Evolutionary conservation across 257 asterid species (phyloP), one percentile per base, ranked within the genome.

Genomic region (Solanum chaucha): DNA sequence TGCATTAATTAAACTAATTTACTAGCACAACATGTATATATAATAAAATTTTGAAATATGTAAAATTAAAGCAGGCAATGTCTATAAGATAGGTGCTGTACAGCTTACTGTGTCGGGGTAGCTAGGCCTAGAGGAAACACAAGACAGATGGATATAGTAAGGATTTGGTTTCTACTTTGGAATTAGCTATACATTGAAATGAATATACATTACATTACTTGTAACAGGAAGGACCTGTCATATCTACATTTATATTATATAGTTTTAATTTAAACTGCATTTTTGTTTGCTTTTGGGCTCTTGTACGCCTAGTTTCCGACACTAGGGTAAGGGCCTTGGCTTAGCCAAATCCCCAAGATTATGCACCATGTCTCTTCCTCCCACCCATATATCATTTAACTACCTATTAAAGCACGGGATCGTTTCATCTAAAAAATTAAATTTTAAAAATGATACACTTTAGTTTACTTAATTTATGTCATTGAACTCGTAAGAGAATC

Each of bases 231-330:
- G 36, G 90, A 92, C 90, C 91, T 92, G 95, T 93, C 96, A 90
- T 84, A 91, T 91, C 88, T 58, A 35, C 24, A 8, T 32, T 6
- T 70, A 32, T 71, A 32, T 7, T 32, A 71, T 71, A 71, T 71
- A 71, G 14, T 80, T 28, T 46, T 28, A 46, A 30, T 80, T 10
- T 74, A 10, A 20, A 38, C 22, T 88, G 78, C 86, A 68, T 32
- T 86, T 58, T 87, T 70, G 61, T 61, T 89, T 65, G 36, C 14
- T 35, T 90, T 87, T 80, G 94, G 86, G 87, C 26, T 72, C 86
- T 88, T 92, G 92, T 93, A 90, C 19, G 87, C 88, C 61, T 82
- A 82, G 92, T 86, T 65, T 92, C 95, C 97, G 94, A 94, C 95
- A 90, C 48, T 85, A 83, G 87, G 92, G 89, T 91, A 91, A 88